phyloP scores from a whole-genome alignment of 257 asterid species.

The Hygrophila difformis region DNA sequence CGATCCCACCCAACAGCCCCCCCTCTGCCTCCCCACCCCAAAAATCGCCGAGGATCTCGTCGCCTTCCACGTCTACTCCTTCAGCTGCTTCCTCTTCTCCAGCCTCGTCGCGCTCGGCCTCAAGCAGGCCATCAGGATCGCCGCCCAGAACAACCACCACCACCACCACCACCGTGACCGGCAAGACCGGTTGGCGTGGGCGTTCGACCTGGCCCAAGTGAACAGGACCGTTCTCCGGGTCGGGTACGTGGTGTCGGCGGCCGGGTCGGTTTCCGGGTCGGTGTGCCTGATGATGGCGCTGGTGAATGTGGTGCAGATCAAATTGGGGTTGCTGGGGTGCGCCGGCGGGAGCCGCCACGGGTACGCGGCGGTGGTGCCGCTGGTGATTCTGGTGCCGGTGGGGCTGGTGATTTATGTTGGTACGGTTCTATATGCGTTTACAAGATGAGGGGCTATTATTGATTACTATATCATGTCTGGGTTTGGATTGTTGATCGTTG shows the following conservation, averaged over 20 bases:
- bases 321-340: conserved; percentile 72
- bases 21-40: conserved; percentile 44
- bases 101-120: conserved; percentile 73
- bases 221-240: conserved; percentile 51
- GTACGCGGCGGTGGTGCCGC: conserved; percentile 74
- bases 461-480: no score
- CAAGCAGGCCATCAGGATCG: conserved; percentile 63
- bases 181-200: conserved; percentile 23
- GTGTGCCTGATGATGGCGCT: conserved; percentile 70
- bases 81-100: conserved; percentile 87
- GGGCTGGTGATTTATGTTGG: conserved; percentile 67
- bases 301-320: conserved; percentile 81
- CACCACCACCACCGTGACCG: neutral
- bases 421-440: conserved; percentile 65
- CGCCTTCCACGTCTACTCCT: conserved; percentile 77
- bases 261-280: conserved; percentile 73
- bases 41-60: conserved; percentile 55
- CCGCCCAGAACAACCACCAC: conserved; percentile 31
- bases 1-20: conserved; percentile 33
- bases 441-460: no score
- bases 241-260: conserved; percentile 75
- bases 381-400: conserved; percentile 54
- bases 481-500: no score
- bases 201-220: conserved; percentile 56
- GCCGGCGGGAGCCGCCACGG: conserved; percentile 50